Evolutionary conservation across 371 early-diverging fungal genomes (phyloP), one percentile per base, ranked within the genome.

Genomic region (Lichtheimia ramosa): DNA sequence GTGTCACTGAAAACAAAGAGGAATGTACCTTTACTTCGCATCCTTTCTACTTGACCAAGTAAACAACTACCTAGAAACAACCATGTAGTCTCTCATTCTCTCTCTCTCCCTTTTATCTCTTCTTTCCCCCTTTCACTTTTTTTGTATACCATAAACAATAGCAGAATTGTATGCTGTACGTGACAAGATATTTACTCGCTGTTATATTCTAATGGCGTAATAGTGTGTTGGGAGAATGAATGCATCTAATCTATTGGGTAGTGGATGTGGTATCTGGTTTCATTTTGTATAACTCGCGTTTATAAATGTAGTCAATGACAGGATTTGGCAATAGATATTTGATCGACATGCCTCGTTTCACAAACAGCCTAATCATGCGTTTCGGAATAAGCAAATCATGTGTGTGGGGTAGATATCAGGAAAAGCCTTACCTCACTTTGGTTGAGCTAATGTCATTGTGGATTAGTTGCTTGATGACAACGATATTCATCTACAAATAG

Each of bases 391-490:
- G 34, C 34, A 34, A 8, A 34, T 34, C 34, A 34, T 34, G 34
- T 34, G 34, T 34, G 34, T 34, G 34, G 34, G 34, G 34, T 34
- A 8, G 34, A 34, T 34, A 34, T 34, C 34, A 34, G 34, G 18
- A 46, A 46, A 46, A 46, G 21, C 68, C n/a, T 63, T 84, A 85
- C 89, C 92, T 76, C 39, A 97, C 91, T 73, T 96, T 96, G 21
- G 97, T 96, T 7, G 96, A 96, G 58, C 91, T 91, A 50, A 97
- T 96, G 66, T 98, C 98, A 62, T 97, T 97, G 69, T 96, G 89
- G 50, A 98, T 96, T 64, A 94, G 80, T 65, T 98, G 97, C 70
- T 96, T 95, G 54, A 96, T 92, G 40, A 96, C 92, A 51, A 84
- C 89, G 6, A 98, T 92, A 65, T 94, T 94, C 75, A 90, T 90